phyloP scores from a whole-genome alignment of 208 protist species.

The Borovskyia barvae region DNA sequence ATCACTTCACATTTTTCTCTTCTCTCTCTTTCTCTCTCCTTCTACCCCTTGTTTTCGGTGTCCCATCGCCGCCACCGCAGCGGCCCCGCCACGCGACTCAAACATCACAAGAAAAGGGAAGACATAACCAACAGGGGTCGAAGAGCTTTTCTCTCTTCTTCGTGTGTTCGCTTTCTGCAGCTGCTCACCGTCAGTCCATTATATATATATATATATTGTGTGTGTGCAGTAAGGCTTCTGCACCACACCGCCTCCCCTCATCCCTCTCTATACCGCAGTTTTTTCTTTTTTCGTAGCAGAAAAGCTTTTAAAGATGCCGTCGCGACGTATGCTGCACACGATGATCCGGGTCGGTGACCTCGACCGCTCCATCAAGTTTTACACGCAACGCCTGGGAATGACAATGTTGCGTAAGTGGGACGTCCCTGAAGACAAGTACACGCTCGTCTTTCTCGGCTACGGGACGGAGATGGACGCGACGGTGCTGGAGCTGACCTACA shows the following conservation, averaged over 20 bases:
- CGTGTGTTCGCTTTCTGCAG: no score
- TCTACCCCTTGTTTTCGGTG: no score
- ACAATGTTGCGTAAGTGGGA: conserved; percentile 79
- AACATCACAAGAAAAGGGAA: no score
- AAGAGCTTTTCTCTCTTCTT: no score
- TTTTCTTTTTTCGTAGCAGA: not conserved
- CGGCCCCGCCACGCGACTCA: no score
- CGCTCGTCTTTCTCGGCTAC: conserved; percentile 81
- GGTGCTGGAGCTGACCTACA: conserved; percentile 87
- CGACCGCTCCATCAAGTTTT: conserved; percentile 80
- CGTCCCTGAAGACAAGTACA: conserved; percentile 71
- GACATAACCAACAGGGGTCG: no score
- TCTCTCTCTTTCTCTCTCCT: no score
- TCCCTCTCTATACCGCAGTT: not conserved
- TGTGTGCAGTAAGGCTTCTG: not conserved
- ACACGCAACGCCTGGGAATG: conserved; percentile 79
- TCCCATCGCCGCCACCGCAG: no score
- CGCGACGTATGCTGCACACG: conserved; percentile 69
- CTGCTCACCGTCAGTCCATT: no score
- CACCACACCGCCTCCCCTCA: not conserved
- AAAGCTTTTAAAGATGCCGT: conserved; percentile 12
- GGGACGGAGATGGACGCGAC: conserved; percentile 60
- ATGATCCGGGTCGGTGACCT: conserved; percentile 89
- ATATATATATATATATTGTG: no score
- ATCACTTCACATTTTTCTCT: no score